Conservation (phyloP, 2,329 filamentous ascomycete genomes). For the Blumeriella jaapii region DNA sequence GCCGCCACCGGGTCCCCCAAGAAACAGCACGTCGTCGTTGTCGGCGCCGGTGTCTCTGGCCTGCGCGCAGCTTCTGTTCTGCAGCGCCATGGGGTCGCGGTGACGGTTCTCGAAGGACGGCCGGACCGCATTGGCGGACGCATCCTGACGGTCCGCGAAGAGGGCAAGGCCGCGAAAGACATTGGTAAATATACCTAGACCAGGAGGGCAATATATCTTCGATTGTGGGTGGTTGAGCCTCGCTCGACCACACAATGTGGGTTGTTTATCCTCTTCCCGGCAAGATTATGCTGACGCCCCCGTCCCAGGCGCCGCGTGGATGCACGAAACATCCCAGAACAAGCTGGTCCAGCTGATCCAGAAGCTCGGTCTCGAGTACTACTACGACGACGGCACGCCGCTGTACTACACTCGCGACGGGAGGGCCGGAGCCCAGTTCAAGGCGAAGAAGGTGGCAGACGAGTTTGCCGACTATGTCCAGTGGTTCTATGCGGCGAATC, state of each 20-base stretch:
- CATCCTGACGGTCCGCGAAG: constrained; percentile 30
- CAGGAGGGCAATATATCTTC: constrained; percentile 25
- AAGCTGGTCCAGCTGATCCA: constrained; percentile 33
- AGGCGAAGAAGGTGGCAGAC: constrained; percentile 35
- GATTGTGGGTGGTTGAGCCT: constrained; percentile 24
- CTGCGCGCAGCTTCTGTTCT: constrained; percentile 43
- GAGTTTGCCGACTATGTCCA: constrained; percentile 33
- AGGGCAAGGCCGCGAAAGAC: constrained; percentile 28
- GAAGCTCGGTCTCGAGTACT: constrained; percentile 32
- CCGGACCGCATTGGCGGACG: constrained; percentile 40
- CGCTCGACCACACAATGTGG: constrained; percentile 24
- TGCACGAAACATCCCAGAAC: constrained; percentile 35
- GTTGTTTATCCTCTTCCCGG: constrained; percentile 22
- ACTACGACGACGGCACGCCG: constrained; percentile 34
- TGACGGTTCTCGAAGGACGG: constrained; percentile 44
- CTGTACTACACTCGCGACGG: constrained; percentile 33
- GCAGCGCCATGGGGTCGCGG: constrained; percentile 38
- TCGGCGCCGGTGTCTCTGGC: constrained; percentile 47
- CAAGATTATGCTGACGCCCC: constrained; percentile 19
- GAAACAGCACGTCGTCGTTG: constrained; percentile 35
- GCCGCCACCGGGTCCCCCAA: constrained; percentile 6
- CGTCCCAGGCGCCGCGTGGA: constrained; percentile 32
- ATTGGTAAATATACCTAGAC: constrained; percentile 30
- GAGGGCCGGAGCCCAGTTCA: constrained; percentile 33
- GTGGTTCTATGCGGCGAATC: constrained; percentile 31